Evolutionary conservation across 495 filamentous ascomycete species (phyloP), one percentile per base, ranked within the genome.

Genomic region (Penicillium odoratum): DNA sequence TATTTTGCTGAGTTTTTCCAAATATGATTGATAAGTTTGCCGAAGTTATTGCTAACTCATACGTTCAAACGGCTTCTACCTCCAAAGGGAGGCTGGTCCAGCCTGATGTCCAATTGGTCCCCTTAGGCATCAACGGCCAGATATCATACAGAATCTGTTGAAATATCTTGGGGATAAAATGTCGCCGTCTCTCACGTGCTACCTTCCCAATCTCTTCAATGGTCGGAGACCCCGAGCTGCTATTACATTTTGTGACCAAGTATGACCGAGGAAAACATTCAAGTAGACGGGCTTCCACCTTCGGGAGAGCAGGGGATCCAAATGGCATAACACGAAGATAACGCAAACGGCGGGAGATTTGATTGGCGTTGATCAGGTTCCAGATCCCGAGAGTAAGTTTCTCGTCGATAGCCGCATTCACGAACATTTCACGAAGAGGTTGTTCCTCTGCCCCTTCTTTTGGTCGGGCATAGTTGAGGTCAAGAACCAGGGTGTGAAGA

Each of bases 321-420:
- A 45, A 45, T 45, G 42, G 42, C 7, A 25, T 6, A 45, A 45
- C 7, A 3, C 42, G 42, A 45, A 45, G 5, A 3, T 45, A 7
- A 0, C 5, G 6, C 3, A 45, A 25, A 29, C 21, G 30, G 8
- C 33, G 13, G 13, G 48, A 51, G n/a, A 1, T 6, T 28, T 56
- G 16, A 7, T 46, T 51, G 3, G 33, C 11, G 5, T 29, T 51
- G 7, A 58, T 42, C 49, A 61, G 8, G 5, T 50, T 25, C 55
- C 59, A 62, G 16, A 58, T 55, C 11, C 33, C 45, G 16, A 48
- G 25, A 43, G 55, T 51, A 3, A 62, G 55, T 5, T 28, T 47
- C 45, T 58, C 21, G 31, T 62, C 55, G 11, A 7, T 62, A 1
- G 55, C 46, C 4, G 55, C 51, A 51, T 58, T 62, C 0, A 55